A percentile compares a stretch with the other conserved stretches of the same genome.
Conservation (phyloP, 2,329 filamentous ascomycete species). For the Cladobotryum mycophilum region DNA sequence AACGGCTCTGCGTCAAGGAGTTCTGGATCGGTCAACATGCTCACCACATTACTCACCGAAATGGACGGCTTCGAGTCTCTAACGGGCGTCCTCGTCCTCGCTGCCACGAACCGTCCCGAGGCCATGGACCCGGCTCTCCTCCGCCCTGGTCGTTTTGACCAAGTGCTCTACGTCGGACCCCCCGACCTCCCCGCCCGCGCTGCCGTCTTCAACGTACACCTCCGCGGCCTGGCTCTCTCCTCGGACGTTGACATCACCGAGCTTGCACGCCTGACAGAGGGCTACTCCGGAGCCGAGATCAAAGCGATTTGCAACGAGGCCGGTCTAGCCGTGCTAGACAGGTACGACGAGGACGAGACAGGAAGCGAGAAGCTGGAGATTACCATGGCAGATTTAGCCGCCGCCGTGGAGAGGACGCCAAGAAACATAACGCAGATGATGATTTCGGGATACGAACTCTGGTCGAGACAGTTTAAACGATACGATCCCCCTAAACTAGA, state of each 20-base stretch:
- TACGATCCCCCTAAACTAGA: background rate
- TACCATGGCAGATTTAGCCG: constrained; percentile 37
- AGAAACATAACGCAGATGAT: constrained; percentile 55
- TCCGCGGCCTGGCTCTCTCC: constrained; percentile 52
- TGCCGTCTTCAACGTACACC: constrained; percentile 68
- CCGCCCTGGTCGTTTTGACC: constrained; percentile 78
- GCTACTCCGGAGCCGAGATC: constrained; percentile 83
- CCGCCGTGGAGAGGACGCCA: constrained; percentile 40
- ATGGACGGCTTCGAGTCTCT: constrained; percentile 92
- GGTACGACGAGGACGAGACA: constrained; percentile 24
- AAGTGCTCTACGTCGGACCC: constrained; percentile 77
- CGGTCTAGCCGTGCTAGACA: constrained; percentile 36
- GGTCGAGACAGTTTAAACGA: constrained; percentile 37
- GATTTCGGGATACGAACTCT: constrained; percentile 52
- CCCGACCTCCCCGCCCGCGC: constrained; percentile 66
- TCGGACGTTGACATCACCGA: constrained; percentile 58
- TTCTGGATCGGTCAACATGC: constrained; percentile 63
- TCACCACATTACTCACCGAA: constrained; percentile 85
- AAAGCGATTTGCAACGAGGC: constrained; percentile 44
- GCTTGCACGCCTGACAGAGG: constrained; percentile 61
- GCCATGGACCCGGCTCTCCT: constrained; percentile 79
- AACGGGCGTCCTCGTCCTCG: constrained; percentile 77
- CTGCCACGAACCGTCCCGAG: constrained; percentile 86
- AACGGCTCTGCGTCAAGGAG: constrained; percentile 33
- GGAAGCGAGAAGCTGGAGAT: constrained; percentile 27